A percentile compares a stretch with the other conserved stretches of the same genome.
phyloP scores from a whole-genome alignment of 345 rosid genomes.

The Citrus australasica region DNA sequence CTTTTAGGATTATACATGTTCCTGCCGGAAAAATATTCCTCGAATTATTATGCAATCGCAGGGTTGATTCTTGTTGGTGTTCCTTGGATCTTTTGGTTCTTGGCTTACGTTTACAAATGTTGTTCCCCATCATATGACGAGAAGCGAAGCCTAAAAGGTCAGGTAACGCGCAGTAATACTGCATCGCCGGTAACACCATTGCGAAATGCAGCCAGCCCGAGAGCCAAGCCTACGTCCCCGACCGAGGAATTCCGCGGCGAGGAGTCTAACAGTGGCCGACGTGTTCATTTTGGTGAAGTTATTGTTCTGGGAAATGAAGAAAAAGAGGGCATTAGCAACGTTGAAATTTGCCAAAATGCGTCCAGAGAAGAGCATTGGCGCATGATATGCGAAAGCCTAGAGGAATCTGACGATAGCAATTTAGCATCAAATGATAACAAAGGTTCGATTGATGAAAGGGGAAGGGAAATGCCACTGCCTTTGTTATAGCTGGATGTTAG shows the following conservation, averaged over 20 bases:
- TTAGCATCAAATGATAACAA: neutral
- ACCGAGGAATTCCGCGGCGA: neutral
- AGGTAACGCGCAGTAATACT: neutral
- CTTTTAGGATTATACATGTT: conserved; percentile 44
- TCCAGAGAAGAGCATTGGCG: neutral
- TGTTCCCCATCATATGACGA: conserved; percentile 25
- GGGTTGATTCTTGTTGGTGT: conserved; percentile 54
- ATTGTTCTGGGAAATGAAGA: neutral
- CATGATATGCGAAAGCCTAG: neutral
- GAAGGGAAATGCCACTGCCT: neutral
- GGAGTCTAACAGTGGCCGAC: neutral
- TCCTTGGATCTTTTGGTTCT: conserved; percentile 76
- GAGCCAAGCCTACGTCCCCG: no score
- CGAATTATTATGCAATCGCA: conserved; percentile 37
- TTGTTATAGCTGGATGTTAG: neutral
- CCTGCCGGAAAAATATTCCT: conserved; percentile 24
- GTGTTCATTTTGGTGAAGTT: neutral
- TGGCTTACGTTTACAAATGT: conserved; percentile 48
- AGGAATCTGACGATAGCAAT: neutral
- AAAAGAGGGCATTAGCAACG: neutral
- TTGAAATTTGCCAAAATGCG: neutral
- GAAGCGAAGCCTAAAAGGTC: neutral
- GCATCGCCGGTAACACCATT: neutral
- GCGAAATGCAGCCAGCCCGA: neutral
- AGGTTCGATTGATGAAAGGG: neutral